phyloP scores from a whole-genome alignment of 345 rosid genomes.

The Crucihimalaya himalaica region DNA sequence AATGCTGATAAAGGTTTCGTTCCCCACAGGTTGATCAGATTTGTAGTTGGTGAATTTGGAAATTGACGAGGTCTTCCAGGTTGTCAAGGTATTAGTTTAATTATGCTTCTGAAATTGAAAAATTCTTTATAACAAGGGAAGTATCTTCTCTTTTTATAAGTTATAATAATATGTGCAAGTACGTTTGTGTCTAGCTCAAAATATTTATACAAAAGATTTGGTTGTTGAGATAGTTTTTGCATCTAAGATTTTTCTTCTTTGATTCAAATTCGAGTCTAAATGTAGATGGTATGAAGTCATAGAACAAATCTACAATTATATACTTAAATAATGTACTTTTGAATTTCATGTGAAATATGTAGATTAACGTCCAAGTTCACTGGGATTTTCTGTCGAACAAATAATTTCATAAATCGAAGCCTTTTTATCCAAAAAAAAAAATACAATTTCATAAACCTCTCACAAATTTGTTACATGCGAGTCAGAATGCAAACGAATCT shows the following conservation, averaged over 20 bases:
- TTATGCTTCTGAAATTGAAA: background rate
- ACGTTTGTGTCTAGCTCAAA: background rate
- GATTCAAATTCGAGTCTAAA: background rate
- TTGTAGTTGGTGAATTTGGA: constrained; percentile 20
- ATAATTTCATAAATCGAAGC: background rate
- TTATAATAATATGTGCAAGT: constrained; percentile 6
- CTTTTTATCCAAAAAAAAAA: no score
- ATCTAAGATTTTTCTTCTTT: constrained; percentile 7
- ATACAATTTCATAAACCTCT: background rate
- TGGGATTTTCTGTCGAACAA: background rate
- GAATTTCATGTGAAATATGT: background rate
- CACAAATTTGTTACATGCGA: background rate
- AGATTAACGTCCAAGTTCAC: background rate
- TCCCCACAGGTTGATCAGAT: constrained; percentile 8
- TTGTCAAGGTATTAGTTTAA: constrained; percentile 15
- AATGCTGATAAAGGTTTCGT: background rate
- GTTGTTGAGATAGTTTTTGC: constrained; percentile 32
- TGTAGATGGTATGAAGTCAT: background rate
- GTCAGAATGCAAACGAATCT: background rate
- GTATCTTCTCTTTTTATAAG: background rate
- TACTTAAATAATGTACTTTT: background rate
- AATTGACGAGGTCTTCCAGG: constrained; percentile 23
- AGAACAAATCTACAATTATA: background rate
- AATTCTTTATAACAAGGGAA: background rate
- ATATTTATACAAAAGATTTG: constrained; percentile 7